Evolutionary conservation across 768 basidiomycete genomes (phyloP).

Genomic region (Flagelloscypha sp.): DNA sequence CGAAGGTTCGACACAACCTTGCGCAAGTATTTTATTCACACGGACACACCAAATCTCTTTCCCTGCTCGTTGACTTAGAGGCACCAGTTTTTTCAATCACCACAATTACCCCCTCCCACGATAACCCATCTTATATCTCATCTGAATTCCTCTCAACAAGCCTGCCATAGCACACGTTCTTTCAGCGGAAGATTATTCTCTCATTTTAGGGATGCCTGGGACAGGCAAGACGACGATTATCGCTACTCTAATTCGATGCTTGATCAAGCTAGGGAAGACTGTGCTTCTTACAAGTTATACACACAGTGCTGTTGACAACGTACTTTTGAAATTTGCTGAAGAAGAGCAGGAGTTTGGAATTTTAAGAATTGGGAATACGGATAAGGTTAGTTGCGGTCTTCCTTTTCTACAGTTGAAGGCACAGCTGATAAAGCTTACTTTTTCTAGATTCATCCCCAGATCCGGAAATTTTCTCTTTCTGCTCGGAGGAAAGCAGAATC

Average conservation of each 20-base stretch:
- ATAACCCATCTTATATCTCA: conserved; percentile 23
- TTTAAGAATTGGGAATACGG: conserved; percentile 79
- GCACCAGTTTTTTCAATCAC: conserved; percentile 50
- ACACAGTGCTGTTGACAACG: conserved; percentile 98
- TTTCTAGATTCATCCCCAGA: conserved; percentile 72
- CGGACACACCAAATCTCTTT: conserved; percentile 58
- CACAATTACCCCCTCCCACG: conserved; percentile 15
- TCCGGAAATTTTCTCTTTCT: conserved; percentile 62
- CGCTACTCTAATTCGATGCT: conserved; percentile 72
- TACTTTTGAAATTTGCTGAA: conserved; percentile 70
- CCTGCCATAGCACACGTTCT: conserved; percentile 68
- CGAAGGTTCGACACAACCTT: conserved; percentile 83
- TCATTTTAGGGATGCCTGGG: conserved; percentile 96
- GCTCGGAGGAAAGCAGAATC: conserved; percentile 47
- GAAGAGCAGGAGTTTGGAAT: conserved; percentile 58
- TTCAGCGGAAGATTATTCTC: conserved; percentile 78
- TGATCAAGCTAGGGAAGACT: conserved; percentile 77
- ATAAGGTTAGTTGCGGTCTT: conserved; percentile 54
- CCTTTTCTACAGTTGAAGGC: background rate
- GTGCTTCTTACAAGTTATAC: conserved; percentile 91
- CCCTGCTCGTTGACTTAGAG: conserved; percentile 76
- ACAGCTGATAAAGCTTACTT: conserved; percentile 3
- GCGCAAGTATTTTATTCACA: conserved; percentile 80
- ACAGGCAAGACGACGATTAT: conserved; percentile 97
- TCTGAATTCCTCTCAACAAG: conserved; percentile 66